Evolutionary conservation across 2,329 filamentous ascomycete species (phyloP).

Genomic region (Colletotrichum sp.): DNA sequence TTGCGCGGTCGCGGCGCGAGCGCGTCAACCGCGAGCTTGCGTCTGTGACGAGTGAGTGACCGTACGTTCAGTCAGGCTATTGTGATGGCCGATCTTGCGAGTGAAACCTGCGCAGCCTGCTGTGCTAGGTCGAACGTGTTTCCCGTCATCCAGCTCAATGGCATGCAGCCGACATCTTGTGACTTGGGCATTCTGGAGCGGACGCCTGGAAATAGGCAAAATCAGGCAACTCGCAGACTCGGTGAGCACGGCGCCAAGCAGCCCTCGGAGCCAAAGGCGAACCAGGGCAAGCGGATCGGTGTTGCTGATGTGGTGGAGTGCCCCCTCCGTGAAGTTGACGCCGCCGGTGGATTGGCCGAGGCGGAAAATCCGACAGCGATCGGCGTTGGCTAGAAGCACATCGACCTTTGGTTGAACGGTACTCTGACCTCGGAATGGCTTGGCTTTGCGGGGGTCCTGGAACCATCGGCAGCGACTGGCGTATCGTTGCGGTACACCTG

Average conservation of each 20-base stretch:
- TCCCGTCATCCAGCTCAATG: neutral
- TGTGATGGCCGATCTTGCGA: neutral
- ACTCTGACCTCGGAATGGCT: neutral
- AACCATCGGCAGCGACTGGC: neutral
- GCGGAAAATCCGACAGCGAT: slow-evolving; percentile 17
- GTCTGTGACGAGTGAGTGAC: neutral
- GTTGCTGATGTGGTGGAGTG: slow-evolving; percentile 1
- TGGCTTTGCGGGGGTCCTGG: slow-evolving; percentile 18
- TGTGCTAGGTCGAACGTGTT: neutral
- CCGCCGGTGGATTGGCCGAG: slow-evolving; percentile 12
- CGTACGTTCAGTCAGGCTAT: neutral
- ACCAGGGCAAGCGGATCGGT: neutral
- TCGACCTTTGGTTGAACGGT: slow-evolving; percentile 2
- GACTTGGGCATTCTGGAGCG: slow-evolving; percentile 1
- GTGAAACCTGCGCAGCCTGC: neutral
- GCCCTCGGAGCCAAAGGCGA: neutral
- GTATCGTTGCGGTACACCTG: too few relatives aligned
- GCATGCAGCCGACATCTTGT: slow-evolving; percentile 11
- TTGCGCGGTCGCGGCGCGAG: neutral
- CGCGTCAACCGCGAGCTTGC: neutral
- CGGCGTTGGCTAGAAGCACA: slow-evolving; percentile 15
- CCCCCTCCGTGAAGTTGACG: neutral
- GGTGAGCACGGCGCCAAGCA: slow-evolving; percentile 5
- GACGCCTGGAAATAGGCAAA: slow-evolving; percentile 3
- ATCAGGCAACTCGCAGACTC: slow-evolving; percentile 18